Percentiles rank a stretch among this genome's conserved stretches.
Evolutionary conservation across 306 rosid species (phyloP).

Genomic region (Cyamopsis tetragonoloba): DNA sequence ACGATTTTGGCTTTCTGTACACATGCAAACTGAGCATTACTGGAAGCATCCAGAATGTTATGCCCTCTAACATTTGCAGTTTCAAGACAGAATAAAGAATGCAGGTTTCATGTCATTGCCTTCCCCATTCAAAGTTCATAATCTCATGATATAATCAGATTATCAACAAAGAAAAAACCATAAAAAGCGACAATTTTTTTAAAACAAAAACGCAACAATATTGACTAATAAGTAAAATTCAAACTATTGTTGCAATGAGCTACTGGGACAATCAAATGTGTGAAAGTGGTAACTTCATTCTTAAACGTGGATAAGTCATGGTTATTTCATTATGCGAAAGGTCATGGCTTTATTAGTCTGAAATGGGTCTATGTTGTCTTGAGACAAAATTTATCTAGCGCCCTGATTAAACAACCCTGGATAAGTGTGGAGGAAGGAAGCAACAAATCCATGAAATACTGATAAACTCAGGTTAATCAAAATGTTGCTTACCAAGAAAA

Average conservation of each 20-base stretch:
- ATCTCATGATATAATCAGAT: constrained; percentile 19
- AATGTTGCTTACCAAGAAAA: constrained; percentile 69
- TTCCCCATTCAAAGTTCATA: constrained; percentile 3
- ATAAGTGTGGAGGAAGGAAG: background rate
- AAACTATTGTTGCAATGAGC: background rate
- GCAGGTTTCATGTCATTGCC: constrained; percentile 1
- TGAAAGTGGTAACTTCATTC: background rate
- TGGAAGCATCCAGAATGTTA: constrained; percentile 2
- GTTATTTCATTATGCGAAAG: background rate
- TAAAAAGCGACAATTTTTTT: background rate
- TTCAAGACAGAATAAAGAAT: background rate
- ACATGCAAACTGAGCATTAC: background rate
- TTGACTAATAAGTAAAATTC: background rate
- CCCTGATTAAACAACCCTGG: background rate
- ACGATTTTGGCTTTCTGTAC: background rate
- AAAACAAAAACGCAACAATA: constrained; percentile 8
- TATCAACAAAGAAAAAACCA: constrained; percentile 12
- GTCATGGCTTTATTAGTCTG: background rate
- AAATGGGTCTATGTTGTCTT: constrained; percentile 11
- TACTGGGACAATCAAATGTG: background rate
- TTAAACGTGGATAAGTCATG: background rate
- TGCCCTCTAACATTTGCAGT: background rate
- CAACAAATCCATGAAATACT: background rate
- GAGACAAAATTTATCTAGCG: background rate
- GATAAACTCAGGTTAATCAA: background rate